Evolutionary conservation across 768 basidiomycete genomes (phyloP), one percentile per base, ranked within the genome.

Genomic region (Clitopilus hobsonii): DNA sequence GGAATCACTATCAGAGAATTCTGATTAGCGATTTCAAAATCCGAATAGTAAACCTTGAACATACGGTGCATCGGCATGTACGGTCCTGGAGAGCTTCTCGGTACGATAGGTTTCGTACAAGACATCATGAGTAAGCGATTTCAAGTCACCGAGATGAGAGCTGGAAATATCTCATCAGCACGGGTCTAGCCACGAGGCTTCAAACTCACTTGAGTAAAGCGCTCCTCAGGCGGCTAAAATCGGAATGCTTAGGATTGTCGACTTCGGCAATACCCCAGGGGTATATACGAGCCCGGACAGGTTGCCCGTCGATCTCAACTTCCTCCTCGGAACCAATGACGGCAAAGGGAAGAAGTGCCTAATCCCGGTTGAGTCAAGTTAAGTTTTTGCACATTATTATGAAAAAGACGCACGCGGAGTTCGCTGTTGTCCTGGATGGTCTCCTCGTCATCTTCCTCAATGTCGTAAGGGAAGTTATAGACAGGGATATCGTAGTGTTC

Each of bases 241-340:
- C 97, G n/a, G 92, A 97, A 75, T 99, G 97, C 69, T 93, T 90
- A n/a, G 94, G 94, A 71, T 98, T 98, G 78, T 99, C 97, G 58
- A 98, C 95, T 69, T 98, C 95, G 51, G 91, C 97, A 57, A 98
- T 81, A 65, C 97, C 97, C 97, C 97, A 99, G 3, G 97, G 97
- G 72, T 98, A 99, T 66, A 94, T 87, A 61, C 97, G 82, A 36
- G 91, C 96, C 57, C 97, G 89, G 60, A 97, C 86, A 41, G 85
- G 85, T 70, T 94, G 86, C 25, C 95, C 97, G 51, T 92, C 88
- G 58, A 98, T 81, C 64, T 95, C 91, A 59, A 98, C 85, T 71
- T 98, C 96, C 61, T 98, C 95, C 71, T 98, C 94, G 16, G 94
- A 96, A 26, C 97, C 97, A 64, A 99, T 88, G 61, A 99, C 89